Evolutionary conservation across 1,284 basidiomycete species (phyloP), one percentile per base, ranked within the genome.

Genomic region (Malassezia furfur): DNA sequence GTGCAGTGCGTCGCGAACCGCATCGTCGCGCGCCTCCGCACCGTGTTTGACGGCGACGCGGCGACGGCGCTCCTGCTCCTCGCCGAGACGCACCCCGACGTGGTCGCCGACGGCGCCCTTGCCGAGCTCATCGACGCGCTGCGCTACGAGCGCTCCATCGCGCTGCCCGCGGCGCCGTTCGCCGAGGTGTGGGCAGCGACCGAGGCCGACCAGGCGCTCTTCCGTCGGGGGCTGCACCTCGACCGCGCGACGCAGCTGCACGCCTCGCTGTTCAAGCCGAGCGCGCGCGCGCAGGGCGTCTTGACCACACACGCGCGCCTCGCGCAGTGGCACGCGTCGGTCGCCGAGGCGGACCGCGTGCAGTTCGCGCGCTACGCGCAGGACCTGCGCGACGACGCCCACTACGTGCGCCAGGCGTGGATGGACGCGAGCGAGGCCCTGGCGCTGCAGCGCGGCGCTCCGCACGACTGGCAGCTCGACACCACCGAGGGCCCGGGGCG

Each of bases 401-500:
- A 40, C 9, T 45, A 37, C 31, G 37, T 47, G 7, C 31, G 45
- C 17, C 43, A 43, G 7, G n/a, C 3, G 4, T 57, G 55, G 55
- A 4, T 14, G 5, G 55, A 52, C 12, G 19, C 32, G 10, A n/a
- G n/a, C 3, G 39, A 41, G 8, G 17, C 37, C 8, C 37, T 48
- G 1, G 35, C 22, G n/a, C 51, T 47, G 35, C 31, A 38, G 44
- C 28, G 32, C 15, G 49, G 32, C 17, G 32, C 31, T 15, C 36
- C 38, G 41, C 34, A 46, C n/a, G 25, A 55, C 15, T 72, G 66
- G 64, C 56, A 58, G 19, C 59, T 73, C 17, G 72, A 75, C 47
- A 59, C 72, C 0, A 74, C 70, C 15, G 72, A 75, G 48, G 73
- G 73, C 0, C 73, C 72, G 1, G 48, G 58, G 28, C 60, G 72